Conservation (phyloP, 192 early-diverging fungal species). For the Backusella luteola region DNA sequence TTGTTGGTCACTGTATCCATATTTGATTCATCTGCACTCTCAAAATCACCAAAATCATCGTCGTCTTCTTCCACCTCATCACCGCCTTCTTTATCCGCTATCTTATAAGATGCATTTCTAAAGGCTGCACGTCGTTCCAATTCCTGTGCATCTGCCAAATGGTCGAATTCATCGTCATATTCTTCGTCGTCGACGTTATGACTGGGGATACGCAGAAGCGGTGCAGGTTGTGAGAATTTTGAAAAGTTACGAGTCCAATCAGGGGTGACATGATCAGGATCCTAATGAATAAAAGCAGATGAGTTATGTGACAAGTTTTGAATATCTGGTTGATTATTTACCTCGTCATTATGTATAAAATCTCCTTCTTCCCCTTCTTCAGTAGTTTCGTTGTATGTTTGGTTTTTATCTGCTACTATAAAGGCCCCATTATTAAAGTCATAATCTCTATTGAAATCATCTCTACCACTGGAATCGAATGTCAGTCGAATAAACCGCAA, state of each 20-base stretch:
- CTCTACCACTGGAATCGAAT: not conserved
- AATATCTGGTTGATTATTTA: not conserved
- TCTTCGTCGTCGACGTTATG: constrained; percentile 16
- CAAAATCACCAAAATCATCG: constrained; percentile 32
- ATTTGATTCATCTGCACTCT: constrained; percentile 16
- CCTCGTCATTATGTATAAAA: constrained; percentile 18
- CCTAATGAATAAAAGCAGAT: not conserved
- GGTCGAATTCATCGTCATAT: constrained; percentile 20
- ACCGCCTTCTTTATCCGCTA: not conserved
- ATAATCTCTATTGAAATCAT: constrained; percentile 1
- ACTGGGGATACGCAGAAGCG: constrained; percentile 13
- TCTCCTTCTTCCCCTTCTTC: constrained; percentile 12
- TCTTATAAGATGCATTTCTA: not conserved
- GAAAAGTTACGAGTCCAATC: constrained; percentile 24
- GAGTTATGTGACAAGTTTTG: not conserved
- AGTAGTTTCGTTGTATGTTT: not conserved
- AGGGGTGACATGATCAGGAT: constrained; percentile 12
- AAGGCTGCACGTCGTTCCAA: constrained; percentile 21
- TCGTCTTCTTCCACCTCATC: constrained; percentile 4
- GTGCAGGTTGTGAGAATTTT: constrained; percentile 3
- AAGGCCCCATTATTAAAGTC: constrained; percentile 14
- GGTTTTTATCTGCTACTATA: not conserved
- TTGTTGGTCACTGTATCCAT: not conserved
- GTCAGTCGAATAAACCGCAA: not conserved
- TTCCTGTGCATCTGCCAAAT: constrained; percentile 27